phyloP scores from a whole-genome alignment of 768 basidiomycete genomes.

The Lactifluus piperatus region DNA sequence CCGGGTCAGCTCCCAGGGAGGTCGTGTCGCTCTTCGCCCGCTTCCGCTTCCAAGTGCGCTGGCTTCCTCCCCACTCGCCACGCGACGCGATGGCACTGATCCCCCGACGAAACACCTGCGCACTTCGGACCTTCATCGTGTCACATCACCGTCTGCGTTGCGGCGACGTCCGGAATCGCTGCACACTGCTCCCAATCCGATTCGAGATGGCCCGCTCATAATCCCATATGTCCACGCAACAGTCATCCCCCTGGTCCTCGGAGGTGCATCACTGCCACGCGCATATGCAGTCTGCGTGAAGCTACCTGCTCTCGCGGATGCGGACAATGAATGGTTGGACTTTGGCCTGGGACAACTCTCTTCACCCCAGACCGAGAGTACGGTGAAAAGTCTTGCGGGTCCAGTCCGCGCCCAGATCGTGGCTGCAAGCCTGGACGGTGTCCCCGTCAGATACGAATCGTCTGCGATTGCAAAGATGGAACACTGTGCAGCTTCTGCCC shows the following conservation, averaged over 20 bases:
- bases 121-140: slow-evolving; percentile 21
- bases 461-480: slow-evolving; percentile 33
- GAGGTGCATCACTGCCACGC: slow-evolving; percentile 26
- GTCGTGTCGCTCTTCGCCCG: slow-evolving; percentile 45
- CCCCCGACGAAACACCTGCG: slow-evolving; percentile 22
- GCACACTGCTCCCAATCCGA: slow-evolving; percentile 28
- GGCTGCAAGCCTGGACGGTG: slow-evolving; percentile 54
- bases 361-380: slow-evolving; percentile 19
- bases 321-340: slow-evolving; percentile 67
- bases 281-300: slow-evolving; percentile 53
- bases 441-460: slow-evolving; percentile 53
- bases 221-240: slow-evolving; percentile 49
- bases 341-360: slow-evolving; percentile 55
- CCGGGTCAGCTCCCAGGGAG: slow-evolving; percentile 54
- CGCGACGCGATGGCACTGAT: slow-evolving; percentile 17
- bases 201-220: slow-evolving; percentile 48
- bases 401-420: slow-evolving; percentile 46
- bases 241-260: slow-evolving; percentile 42
- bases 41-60: slow-evolving; percentile 26
- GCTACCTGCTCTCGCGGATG: slow-evolving; percentile 47
- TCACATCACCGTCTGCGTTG: slow-evolving; percentile 21
- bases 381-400: slow-evolving; percentile 18
- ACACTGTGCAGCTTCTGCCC: slow-evolving; percentile 26
- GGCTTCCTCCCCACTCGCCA: slow-evolving; percentile 3
- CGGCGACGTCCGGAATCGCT: slow-evolving; percentile 25